Evolutionary conservation across 2,329 filamentous ascomycete species (phyloP).

Genomic region (Botrytis hyacinthi): DNA sequence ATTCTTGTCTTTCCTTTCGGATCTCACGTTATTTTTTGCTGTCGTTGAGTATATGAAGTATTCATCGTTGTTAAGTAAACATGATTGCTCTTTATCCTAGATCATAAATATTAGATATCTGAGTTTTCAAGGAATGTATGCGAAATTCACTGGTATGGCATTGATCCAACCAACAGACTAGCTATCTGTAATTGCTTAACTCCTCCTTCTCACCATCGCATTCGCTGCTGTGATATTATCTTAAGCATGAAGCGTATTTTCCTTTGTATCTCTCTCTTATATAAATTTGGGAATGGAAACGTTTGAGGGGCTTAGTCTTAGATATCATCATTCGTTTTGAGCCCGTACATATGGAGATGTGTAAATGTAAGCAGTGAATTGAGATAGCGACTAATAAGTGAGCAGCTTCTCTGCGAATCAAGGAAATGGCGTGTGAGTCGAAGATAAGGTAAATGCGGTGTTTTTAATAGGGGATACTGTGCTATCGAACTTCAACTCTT

Average conservation of each 20-base stretch:
- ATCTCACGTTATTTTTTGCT: background rate
- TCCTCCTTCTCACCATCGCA: accelerated
- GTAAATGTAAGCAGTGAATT: background rate
- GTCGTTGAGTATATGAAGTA: accelerated
- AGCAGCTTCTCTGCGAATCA: background rate
- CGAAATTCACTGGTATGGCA: accelerated
- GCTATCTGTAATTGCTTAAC: background rate
- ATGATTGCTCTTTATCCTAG: background rate
- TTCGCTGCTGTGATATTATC: background rate
- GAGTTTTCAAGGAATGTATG: background rate
- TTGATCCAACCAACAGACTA: background rate
- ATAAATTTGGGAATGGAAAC: accelerated
- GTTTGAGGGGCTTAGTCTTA: background rate
- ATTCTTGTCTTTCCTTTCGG: background rate
- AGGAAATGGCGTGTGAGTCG: background rate
- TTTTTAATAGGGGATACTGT: accelerated
- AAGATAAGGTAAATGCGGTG: background rate
- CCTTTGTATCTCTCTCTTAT: background rate
- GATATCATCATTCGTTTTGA: background rate
- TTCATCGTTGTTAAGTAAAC: background rate
- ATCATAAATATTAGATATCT: background rate
- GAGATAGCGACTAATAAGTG: background rate
- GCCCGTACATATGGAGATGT: background rate
- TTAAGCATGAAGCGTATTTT: no score
- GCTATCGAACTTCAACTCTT: background rate